Base-by-base conservation (phyloP, 176 grass and related monocot species). In the Ensete glaucum region DNA sequence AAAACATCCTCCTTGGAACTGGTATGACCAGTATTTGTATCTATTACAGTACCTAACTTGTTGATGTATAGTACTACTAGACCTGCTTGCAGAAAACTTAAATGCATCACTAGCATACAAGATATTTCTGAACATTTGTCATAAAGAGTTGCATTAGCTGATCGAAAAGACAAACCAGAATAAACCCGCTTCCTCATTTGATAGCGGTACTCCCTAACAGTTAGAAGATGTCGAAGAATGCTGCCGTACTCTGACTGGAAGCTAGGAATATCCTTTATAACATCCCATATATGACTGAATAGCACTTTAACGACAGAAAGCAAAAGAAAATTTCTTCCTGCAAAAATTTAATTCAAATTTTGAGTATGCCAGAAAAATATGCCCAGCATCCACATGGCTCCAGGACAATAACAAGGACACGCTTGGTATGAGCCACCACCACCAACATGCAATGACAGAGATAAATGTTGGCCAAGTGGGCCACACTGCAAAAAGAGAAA, bases 1-100 rank as follows among this genome's bases (percentile, higher is more conserved):
- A 92, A 92, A 54, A 87, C 74, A 62, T 90, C 89, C 84, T 96
- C 93, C 81, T 96, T 96, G 60, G 81, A 85, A 76, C 73, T 71
- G 20, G 70, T 69, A 76, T 86, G 87, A 69, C 77, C 71, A 76
- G 76, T 64, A 68, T 88, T 86, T 79, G 72, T 69, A 82, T 87
- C 79, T 52, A 85, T 73, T 62, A 68, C 54, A 67, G 26, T 48
- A 51, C 62, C 82, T 70, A 89, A 64, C 76, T 84, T 92, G 54
- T 81, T 84, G 64, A 80, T 80, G 82, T 78, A 92, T 22, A 89
- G 79, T 21, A 54, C 53, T 48, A 92, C 84, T 75, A 89, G 82
- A 89, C 50, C 86, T 92, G 76, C 62, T 49, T 1, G 67, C 24
- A 12, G 62, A 77, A 71, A 54, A 5, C 16, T 67, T 11, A 77